A percentile compares a stretch with the other conserved stretches of the same genome.
phyloP scores from a whole-genome alignment of 352 stramenopile species.

The Phytophthora nicotianae region DNA sequence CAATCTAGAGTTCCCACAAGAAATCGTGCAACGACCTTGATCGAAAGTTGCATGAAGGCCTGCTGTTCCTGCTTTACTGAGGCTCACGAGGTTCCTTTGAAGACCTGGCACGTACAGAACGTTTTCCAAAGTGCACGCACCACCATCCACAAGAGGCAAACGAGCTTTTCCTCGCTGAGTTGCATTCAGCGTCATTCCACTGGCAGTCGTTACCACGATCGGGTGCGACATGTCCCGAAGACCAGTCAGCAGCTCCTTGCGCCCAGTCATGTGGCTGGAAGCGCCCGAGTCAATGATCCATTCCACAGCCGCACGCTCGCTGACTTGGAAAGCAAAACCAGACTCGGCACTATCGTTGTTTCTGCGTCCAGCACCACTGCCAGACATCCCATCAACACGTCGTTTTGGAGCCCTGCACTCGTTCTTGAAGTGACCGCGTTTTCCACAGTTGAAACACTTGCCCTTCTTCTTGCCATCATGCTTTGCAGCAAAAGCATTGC shows the following conservation, averaged over 20 bases:
- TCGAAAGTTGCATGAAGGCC: no score
- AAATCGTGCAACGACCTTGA: no score
- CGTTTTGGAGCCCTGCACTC: conserved; percentile 14
- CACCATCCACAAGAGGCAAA: background rate
- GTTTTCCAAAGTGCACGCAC: background rate
- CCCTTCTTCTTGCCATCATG: conserved; percentile 4
- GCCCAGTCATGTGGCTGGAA: background rate
- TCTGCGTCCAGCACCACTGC: background rate
- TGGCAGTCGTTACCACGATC: background rate
- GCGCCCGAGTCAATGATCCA: background rate
- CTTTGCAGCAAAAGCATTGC: conserved; percentile 3
- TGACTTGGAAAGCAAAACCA: background rate
- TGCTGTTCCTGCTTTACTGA: no score
- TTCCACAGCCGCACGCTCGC: background rate
- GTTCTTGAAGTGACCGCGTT: conserved; percentile 24
- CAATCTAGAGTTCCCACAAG: no score
- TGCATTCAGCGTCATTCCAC: background rate
- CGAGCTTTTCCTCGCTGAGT: background rate
- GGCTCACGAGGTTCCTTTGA: no score
- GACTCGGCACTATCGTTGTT: background rate
- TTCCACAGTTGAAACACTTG: conserved; percentile 19
- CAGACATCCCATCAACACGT: background rate
- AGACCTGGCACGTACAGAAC: background rate
- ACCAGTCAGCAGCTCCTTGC: background rate
- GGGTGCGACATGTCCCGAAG: background rate